Evolutionary conservation across 176 grass and related monocot genomes (phyloP).

Genomic region (Puccinellia tenuiflora): DNA sequence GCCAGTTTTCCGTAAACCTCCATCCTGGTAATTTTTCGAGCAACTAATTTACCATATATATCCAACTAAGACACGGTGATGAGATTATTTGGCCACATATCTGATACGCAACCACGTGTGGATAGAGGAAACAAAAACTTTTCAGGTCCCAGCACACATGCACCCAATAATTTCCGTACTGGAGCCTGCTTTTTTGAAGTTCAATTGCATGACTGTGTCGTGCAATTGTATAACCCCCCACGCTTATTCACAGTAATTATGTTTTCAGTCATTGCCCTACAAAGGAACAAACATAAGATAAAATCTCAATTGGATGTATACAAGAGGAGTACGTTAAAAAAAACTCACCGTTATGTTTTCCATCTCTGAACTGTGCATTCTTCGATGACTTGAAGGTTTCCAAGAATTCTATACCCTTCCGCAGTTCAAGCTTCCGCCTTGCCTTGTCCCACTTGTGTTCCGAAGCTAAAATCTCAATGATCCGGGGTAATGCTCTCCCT

Average conservation of each 20-base stretch:
- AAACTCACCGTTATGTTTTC: slow-evolving; percentile 72
- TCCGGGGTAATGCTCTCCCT: slow-evolving; percentile 57
- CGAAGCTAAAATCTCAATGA: slow-evolving; percentile 64
- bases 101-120: background rate
- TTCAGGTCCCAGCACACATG: slow-evolving; percentile 1
- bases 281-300: background rate
- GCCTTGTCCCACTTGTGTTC: slow-evolving; percentile 88
- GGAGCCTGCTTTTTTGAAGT: slow-evolving; percentile 7
- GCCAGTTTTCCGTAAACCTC: background rate
- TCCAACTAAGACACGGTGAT: background rate
- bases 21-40: background rate
- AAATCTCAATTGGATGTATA: background rate
- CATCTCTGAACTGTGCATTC: slow-evolving; percentile 86
- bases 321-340: background rate
- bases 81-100: slow-evolving; percentile 21
- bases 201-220: background rate
- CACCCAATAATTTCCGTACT: background rate
- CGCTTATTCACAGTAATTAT: slow-evolving; percentile 26
- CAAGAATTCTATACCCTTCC: slow-evolving; percentile 74
- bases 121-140: background rate
- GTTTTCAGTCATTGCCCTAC: slow-evolving; percentile 28
- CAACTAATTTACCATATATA: background rate
- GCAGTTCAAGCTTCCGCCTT: slow-evolving; percentile 56
- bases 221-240: background rate
- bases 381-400: slow-evolving; percentile 89